Evolutionary conservation across 331 rosid species (phyloP), one percentile per base, ranked within the genome.

Genomic region (Acacia pycnantha): DNA sequence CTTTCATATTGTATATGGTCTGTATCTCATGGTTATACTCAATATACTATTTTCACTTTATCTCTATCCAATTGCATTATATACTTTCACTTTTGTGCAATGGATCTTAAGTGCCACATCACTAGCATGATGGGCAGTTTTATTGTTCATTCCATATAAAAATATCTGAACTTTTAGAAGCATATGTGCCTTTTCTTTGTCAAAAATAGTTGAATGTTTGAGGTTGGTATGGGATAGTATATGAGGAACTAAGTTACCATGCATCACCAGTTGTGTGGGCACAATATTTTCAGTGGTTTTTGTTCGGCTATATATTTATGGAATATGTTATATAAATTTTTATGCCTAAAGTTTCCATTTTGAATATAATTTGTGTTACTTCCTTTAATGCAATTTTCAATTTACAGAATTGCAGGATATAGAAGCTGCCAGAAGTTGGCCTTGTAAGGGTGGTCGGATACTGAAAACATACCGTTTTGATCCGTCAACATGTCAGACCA

Each of bases 391-490:
- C 40, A 66, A 33, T 18, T 15, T 64, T 33, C 6, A 33, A 31
- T 66, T 35, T 33, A 66, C 90, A 95, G 98, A 86, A 77, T 84
- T 95, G 92, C 87, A 19, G 73, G 93, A 77, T 76, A 86, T 92
- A 59, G 93, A 90, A 67, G 88, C 76, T 80, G 90, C 95, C 66
- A 77, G 76, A 78, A 82, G 82, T 81, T 95, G 98, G 99, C 97
- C 98, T 22, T 88, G 98, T 89, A 88, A 86, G 84, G 80, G 82
- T 5, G 98, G 98, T 15, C 27, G 84, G 47, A 48, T 89, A 62
- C 87, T 79, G 33, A 90, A 88, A 48, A 92, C 99, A 58, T 58
- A 87, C 80, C 91, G 97, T 21, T 95, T 95, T 82, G 97, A 93
- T 77, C 92, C 99, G 0, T 50, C 69, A 70, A 86, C 92, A 21